These are phyloP conservation scores for Rhizophora apiculata DNA, from an alignment of 345 rosid species.

Conservation along the genomic window DNA sequence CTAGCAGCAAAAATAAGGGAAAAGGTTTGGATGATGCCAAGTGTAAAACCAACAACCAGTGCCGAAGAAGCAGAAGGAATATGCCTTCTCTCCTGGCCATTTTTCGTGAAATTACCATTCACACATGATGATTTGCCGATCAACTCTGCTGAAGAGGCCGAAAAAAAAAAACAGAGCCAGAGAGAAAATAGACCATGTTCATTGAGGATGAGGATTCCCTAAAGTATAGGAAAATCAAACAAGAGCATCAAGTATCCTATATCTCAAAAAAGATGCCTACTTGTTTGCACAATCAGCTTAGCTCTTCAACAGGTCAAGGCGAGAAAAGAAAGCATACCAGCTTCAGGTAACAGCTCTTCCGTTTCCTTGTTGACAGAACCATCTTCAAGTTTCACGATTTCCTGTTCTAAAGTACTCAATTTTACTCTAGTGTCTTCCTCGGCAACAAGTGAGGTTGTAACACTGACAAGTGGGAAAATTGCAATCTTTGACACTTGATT, in stretches of 20 bases:
- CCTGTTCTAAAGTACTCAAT: constrained; percentile 1
- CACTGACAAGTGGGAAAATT: constrained; percentile 33
- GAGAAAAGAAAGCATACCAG: constrained; percentile 4
- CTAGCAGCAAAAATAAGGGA: constrained; percentile 20
- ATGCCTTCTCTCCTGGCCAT: constrained; percentile 15
- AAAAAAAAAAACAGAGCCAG: neutral
- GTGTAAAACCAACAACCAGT: constrained; percentile 24
- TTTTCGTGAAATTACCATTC: constrained; percentile 3
- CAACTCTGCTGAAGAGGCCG: constrained; percentile 19
- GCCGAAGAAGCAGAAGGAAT: constrained; percentile 38
- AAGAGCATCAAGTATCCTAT: neutral
- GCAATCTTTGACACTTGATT: constrained; percentile 36
- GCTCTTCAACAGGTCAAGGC: constrained; percentile 1
- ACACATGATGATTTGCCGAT: constrained; percentile 10
- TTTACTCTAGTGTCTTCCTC: constrained; percentile 24
- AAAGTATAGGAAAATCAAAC: neutral
- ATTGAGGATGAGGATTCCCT: neutral
- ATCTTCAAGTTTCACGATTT: constrained; percentile 13
- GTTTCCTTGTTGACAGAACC: constrained; percentile 16
- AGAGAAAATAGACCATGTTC: neutral
- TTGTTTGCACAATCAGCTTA: neutral
- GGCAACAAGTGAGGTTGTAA: constrained; percentile 32
- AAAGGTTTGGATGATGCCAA: constrained; percentile 25
- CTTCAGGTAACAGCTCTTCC: constrained; percentile 22
- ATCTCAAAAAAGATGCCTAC: neutral